phyloP scores from a whole-genome alignment of 371 early-diverging fungal genomes.

The Rhizopus stolonifer region DNA sequence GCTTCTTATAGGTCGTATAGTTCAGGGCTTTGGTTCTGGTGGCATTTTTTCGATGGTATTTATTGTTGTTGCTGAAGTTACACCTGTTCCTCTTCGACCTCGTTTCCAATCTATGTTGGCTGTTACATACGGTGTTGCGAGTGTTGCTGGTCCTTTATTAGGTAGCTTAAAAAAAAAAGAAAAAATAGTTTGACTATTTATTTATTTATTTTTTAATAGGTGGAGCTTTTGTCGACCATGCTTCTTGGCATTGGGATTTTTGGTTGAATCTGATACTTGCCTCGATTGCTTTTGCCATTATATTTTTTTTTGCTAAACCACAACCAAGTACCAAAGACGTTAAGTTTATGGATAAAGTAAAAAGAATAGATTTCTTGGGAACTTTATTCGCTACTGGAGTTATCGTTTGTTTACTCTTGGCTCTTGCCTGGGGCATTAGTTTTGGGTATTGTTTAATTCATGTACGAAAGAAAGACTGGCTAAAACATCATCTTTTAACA shows the following conservation, averaged over 20 bases:
- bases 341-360: not conserved
- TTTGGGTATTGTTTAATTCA: no score
- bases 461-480: no score
- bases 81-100: conserved; percentile 61
- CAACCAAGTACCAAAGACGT: no score
- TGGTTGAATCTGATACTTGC: conserved; percentile 74
- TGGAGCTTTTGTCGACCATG: conserved; percentile 64
- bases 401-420: not conserved
- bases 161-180: conserved; percentile 17
- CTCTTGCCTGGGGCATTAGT: conserved; percentile 30
- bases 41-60: no score
- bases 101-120: conserved; percentile 60
- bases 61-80: no score
- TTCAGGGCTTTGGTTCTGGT: no score
- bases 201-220: conserved; percentile 47
- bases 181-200: conserved; percentile 22
- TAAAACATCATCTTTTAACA: conserved; percentile 1
- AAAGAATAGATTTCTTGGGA: not conserved
- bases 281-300: conserved; percentile 49
- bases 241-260: conserved; percentile 75
- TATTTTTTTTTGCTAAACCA: conserved; percentile 9
- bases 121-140: conserved; percentile 68
- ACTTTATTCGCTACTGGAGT: not conserved
- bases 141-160: conserved; percentile 67
- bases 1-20: conserved; percentile 67